Evolutionary conservation across 768 basidiomycete species (phyloP).

Genomic region (Rhodocollybia butyracea): DNA sequence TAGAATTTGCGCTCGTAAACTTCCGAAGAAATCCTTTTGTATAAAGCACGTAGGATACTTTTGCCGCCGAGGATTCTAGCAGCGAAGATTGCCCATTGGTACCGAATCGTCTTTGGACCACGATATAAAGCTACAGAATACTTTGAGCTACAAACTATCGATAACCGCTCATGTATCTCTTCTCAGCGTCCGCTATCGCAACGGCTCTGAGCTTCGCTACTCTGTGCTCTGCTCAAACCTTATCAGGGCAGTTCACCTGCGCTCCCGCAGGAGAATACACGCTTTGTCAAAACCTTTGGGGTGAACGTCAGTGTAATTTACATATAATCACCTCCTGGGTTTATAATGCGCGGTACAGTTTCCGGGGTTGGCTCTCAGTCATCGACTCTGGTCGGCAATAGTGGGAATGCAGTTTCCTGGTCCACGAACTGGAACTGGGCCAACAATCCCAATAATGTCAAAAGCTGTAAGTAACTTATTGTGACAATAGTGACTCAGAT

Average conservation of each 20-base stretch:
- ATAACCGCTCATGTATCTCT: slow-evolving; percentile 1
- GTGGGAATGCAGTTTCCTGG: slow-evolving; percentile 45
- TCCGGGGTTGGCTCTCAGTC: slow-evolving; percentile 46
- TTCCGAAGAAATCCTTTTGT: no score
- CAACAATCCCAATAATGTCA: slow-evolving; percentile 47
- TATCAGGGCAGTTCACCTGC: slow-evolving; percentile 44
- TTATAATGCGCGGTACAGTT: slow-evolving; percentile 18
- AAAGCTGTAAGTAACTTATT: slow-evolving; percentile 42
- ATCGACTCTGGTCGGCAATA: slow-evolving; percentile 40
- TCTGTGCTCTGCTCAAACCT: slow-evolving; percentile 30
- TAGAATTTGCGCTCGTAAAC: not conserved
- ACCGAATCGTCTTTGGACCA: no score
- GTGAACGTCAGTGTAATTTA: slow-evolving; percentile 28
- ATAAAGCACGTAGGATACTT: no score
- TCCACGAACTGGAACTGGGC: slow-evolving; percentile 52
- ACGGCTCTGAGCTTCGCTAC: slow-evolving; percentile 7
- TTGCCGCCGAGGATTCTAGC: no score
- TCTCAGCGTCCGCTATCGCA: not conserved
- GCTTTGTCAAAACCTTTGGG: slow-evolving; percentile 61
- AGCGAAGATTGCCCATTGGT: no score
- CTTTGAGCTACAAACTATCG: not conserved
- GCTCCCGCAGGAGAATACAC: slow-evolving; percentile 42
- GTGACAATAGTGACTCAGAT: not conserved
- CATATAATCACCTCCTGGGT: no score
- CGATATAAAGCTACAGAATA: not conserved